phyloP scores from a whole-genome alignment of 2,329 filamentous ascomycete genomes.

The Plenodomus biglobosus region DNA sequence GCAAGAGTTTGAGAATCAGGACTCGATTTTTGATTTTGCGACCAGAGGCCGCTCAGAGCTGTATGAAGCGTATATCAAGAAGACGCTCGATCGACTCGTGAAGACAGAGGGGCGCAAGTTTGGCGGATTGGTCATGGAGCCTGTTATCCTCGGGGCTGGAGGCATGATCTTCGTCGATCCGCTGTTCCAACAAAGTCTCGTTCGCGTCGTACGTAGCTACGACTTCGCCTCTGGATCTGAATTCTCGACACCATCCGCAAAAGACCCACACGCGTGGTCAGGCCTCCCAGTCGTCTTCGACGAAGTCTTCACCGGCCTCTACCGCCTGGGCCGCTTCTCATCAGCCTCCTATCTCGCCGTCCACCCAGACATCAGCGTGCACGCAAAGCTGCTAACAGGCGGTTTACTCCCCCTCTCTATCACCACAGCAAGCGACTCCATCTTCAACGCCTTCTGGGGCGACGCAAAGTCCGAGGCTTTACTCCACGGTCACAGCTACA shows the following conservation, averaged over 20 bases:
- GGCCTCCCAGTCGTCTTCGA: slow-evolving; percentile 81
- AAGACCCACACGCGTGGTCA: slow-evolving; percentile 56
- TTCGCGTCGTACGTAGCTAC: slow-evolving; percentile 65
- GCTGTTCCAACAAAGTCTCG: slow-evolving; percentile 73
- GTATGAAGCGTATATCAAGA: slow-evolving; percentile 64
- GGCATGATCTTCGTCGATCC: slow-evolving; percentile 86
- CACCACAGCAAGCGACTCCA: slow-evolving; percentile 71
- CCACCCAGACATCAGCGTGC: slow-evolving; percentile 73
- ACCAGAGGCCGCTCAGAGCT: slow-evolving; percentile 45
- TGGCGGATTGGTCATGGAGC: slow-evolving; percentile 78
- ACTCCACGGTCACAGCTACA: slow-evolving; percentile 85
- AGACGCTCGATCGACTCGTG: slow-evolving; percentile 57
- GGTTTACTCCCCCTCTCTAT: slow-evolving; percentile 76
- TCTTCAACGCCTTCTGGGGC: slow-evolving; percentile 72
- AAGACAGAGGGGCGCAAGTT: slow-evolving; percentile 64
- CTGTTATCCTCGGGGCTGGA: slow-evolving; percentile 76
- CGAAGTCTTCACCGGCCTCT: slow-evolving; percentile 84
- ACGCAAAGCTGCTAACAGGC: slow-evolving; percentile 82
- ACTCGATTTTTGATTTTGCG: slow-evolving; percentile 40
- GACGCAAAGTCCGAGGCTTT: slow-evolving; percentile 76
- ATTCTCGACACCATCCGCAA: neutral
- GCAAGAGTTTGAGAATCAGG: slow-evolving; percentile 34
- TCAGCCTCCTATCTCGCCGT: slow-evolving; percentile 69
- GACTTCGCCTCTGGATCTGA: slow-evolving; percentile 52
- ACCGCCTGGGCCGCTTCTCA: slow-evolving; percentile 73